Conservation (phyloP, 108 stramenopile species). For the Pseudonitzschia multiseries region DNA sequence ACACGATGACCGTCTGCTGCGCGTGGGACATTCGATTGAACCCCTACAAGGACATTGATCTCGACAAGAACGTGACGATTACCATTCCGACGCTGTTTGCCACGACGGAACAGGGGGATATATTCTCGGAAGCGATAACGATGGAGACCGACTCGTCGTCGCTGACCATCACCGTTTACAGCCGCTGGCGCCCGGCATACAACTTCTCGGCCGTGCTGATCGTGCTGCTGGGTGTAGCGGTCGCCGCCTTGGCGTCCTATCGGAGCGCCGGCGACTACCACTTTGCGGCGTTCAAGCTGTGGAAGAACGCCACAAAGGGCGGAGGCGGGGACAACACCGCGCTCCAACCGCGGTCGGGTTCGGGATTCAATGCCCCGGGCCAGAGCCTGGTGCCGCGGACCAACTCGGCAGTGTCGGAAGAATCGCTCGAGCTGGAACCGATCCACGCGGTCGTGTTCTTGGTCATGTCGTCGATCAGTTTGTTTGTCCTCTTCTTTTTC, state of each 20-base stretch:
- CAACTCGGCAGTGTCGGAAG: conserved; percentile 30
- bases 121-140: conserved; percentile 28
- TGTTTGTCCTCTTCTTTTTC: conserved; percentile 88
- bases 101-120: conserved; percentile 65
- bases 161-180: conserved; percentile 26
- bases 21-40: conserved; percentile 81
- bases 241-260: conserved; percentile 61
- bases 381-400: conserved; percentile 20
- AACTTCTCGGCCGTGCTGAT: conserved; percentile 63
- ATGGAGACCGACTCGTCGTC: neutral
- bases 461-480: conserved; percentile 66
- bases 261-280: conserved; percentile 62
- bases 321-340: no score
- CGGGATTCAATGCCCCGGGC: conserved; percentile 5
- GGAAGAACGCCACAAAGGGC: neutral
- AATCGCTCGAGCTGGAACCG: conserved; percentile 73
- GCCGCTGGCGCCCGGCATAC: conserved; percentile 50
- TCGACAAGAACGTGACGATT: conserved; percentile 31
- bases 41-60: conserved; percentile 48
- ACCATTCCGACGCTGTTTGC: conserved; percentile 62
- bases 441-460: conserved; percentile 83
- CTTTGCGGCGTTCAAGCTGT: conserved; percentile 7
- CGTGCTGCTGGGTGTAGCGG: conserved; percentile 69
- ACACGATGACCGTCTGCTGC: conserved; percentile 53
- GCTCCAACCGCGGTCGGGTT: no score